Percentiles rank a stretch among this genome's conserved stretches.
These are phyloP conservation scores for Neophaeococcomyces mojaviensis DNA, from an alignment of 2,329 filamentous ascomycete genomes.

Conservation along the genomic window DNA sequence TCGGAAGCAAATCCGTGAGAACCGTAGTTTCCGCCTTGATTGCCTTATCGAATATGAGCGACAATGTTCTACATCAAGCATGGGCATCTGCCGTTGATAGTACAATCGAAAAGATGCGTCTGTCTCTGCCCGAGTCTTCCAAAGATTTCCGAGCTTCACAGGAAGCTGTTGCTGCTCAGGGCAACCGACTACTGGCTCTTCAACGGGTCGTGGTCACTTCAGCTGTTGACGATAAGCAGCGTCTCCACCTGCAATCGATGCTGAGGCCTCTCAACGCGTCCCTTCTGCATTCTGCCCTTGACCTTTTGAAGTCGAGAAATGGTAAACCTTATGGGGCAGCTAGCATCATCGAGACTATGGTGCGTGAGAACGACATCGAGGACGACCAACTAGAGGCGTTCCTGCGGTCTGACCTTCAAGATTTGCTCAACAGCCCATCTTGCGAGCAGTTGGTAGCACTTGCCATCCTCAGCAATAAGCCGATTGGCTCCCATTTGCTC, in stretches of 20 bases:
- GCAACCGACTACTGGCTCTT: slow-evolving; percentile 60
- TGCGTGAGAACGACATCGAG: slow-evolving; percentile 32
- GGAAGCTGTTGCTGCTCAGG: slow-evolving; percentile 57
- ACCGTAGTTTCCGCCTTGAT: slow-evolving; percentile 2
- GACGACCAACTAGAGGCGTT: slow-evolving; percentile 42
- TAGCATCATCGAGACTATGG: slow-evolving; percentile 47
- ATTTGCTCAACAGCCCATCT: slow-evolving; percentile 62
- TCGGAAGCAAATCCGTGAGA: background rate
- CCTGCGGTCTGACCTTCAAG: slow-evolving; percentile 48
- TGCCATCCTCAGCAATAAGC: slow-evolving; percentile 43
- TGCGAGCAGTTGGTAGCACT: slow-evolving; percentile 58
- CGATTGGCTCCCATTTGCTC: background rate
- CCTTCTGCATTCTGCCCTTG: slow-evolving; percentile 41
- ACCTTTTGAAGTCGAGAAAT: slow-evolving; percentile 46
- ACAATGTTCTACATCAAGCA: slow-evolving; percentile 44
- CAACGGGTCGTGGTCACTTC: slow-evolving; percentile 23
- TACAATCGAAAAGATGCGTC: slow-evolving; percentile 60
- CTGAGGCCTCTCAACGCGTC: slow-evolving; percentile 24
- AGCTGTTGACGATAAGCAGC: too few relatives aligned
- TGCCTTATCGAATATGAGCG: background rate
- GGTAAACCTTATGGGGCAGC: slow-evolving; percentile 63
- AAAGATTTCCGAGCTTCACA: slow-evolving; percentile 70
- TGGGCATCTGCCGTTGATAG: slow-evolving; percentile 57
- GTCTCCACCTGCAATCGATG: background rate
- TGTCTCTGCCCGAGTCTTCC: slow-evolving; percentile 73